Evolutionary conservation across 2,329 filamentous ascomycete genomes (phyloP).

Genomic region (Colletotrichum aenigma): DNA sequence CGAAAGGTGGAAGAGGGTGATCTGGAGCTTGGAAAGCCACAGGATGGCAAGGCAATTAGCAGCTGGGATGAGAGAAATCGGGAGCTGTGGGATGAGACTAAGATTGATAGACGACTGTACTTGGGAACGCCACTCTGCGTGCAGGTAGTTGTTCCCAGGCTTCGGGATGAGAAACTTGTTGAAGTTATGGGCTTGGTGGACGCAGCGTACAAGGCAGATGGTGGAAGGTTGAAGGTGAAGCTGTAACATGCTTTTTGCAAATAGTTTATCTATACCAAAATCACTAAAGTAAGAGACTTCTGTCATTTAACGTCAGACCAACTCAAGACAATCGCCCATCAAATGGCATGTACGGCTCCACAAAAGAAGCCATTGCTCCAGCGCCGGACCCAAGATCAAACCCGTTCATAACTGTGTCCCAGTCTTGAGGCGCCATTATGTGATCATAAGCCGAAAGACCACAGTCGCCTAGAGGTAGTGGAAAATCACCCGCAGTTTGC

Average conservation of each 20-base stretch:
- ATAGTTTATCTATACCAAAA: not conserved
- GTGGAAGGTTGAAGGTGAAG: not conserved
- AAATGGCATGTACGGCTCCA: not conserved
- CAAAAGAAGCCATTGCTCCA: not conserved
- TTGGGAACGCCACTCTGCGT: conserved; percentile 4
- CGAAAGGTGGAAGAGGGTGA: not conserved
- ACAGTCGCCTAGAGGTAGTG: not conserved
- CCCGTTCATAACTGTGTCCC: not conserved
- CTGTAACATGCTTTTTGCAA: not conserved
- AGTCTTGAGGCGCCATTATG: not conserved
- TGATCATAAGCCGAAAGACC: not conserved
- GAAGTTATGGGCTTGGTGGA: conserved; percentile 6
- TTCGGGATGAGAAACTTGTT: conserved; percentile 1
- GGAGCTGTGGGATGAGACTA: conserved; percentile 7
- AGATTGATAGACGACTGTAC: not conserved
- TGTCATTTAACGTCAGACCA: not conserved
- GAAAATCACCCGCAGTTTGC: not conserved
- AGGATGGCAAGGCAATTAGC: not conserved
- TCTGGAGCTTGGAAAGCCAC: not conserved
- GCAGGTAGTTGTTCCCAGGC: conserved; percentile 7
- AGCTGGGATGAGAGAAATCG: conserved; percentile 10
- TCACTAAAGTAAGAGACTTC: too few relatives aligned
- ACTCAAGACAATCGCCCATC: not conserved
- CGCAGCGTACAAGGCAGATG: not conserved
- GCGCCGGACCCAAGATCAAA: not conserved